These are phyloP conservation scores for Zea mays DNA, from an alignment of 176 grass and related monocot species.

Conservation along the genomic window DNA sequence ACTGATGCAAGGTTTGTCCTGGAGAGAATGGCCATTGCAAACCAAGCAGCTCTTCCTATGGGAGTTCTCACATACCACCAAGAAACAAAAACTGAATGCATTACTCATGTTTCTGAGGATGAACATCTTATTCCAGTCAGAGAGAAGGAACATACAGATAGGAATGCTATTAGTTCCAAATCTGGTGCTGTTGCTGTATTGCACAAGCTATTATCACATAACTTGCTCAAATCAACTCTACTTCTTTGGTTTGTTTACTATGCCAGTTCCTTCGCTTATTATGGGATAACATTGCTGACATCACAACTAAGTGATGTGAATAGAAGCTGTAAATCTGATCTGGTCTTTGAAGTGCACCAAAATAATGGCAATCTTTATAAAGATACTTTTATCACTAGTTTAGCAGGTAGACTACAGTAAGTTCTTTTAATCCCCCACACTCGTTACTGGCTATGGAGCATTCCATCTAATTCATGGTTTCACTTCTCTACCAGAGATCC, in stretches of 20 bases:
- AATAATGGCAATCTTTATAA: constrained; percentile 55
- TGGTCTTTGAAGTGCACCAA: constrained; percentile 13
- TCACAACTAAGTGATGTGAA: constrained; percentile 58
- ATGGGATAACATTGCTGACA: constrained; percentile 74
- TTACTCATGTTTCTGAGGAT: constrained; percentile 37
- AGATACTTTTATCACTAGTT: constrained; percentile 74
- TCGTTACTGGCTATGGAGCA: neutral
- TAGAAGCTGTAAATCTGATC: constrained; percentile 44
- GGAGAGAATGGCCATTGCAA: constrained; percentile 66
- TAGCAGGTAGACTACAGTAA: constrained; percentile 56
- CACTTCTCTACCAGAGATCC: constrained; percentile 49
- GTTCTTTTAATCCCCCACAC: neutral
- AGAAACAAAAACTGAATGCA: constrained; percentile 38
- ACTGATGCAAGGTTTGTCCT: constrained; percentile 55
- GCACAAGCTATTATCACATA: constrained; percentile 55
- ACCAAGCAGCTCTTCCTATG: constrained; percentile 55
- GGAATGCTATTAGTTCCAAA: constrained; percentile 33
- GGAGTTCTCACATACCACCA: constrained; percentile 57
- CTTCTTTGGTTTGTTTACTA: constrained; percentile 80
- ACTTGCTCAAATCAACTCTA: constrained; percentile 70
- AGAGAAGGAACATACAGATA: constrained; percentile 28
- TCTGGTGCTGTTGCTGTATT: constrained; percentile 40
- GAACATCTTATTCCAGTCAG: constrained; percentile 41
- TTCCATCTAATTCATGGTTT: neutral
- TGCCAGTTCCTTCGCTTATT: constrained; percentile 84